Conservation (phyloP, 495 filamentous ascomycete species). For the Talaromyces liani region DNA sequence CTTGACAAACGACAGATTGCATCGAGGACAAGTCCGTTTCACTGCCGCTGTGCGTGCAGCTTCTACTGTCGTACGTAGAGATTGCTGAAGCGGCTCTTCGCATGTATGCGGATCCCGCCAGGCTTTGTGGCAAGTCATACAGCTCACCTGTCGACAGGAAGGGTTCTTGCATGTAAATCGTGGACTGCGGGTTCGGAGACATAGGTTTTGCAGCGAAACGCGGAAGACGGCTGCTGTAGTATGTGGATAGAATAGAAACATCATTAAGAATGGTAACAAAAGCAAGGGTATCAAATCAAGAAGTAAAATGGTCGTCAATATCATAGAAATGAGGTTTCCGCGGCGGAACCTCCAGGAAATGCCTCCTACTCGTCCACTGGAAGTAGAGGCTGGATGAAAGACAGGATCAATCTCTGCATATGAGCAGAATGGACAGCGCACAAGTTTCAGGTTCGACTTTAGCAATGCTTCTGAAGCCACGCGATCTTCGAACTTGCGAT, state of each 20-base stretch:
- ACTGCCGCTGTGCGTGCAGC: constrained; percentile 85
- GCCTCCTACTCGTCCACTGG: constrained; percentile 12
- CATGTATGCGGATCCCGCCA: constrained; percentile 66
- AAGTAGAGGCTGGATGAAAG: constrained; percentile 45
- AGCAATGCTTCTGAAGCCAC: constrained; percentile 64
- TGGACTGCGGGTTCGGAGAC: constrained; percentile 56
- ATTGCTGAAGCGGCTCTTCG: constrained; percentile 53
- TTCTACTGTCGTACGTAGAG: constrained; percentile 81
- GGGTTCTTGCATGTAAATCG: constrained; percentile 67
- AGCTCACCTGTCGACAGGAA: constrained; percentile 60
- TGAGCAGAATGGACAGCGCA: constrained; percentile 82
- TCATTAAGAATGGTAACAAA: constrained; percentile 38
- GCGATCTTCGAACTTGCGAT: constrained; percentile 67
- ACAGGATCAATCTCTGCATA: constrained; percentile 85
- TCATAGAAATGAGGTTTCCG: constrained; percentile 32
- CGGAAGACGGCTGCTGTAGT: constrained; percentile 35
- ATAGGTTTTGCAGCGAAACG: constrained; percentile 53
- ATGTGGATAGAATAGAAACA: constrained; percentile 31
- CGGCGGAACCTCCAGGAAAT: constrained; percentile 43
- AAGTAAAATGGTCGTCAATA: constrained; percentile 29
- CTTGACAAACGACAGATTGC: constrained; percentile 86
- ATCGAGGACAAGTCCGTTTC: constrained; percentile 90
- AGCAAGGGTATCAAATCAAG: constrained; percentile 47
- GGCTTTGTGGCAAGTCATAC: constrained; percentile 60
- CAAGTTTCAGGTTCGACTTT: constrained; percentile 62